Evolutionary conservation across 495 filamentous ascomycete species (phyloP), one percentile per base, ranked within the genome.

Genomic region (Talaromyces adpressus): DNA sequence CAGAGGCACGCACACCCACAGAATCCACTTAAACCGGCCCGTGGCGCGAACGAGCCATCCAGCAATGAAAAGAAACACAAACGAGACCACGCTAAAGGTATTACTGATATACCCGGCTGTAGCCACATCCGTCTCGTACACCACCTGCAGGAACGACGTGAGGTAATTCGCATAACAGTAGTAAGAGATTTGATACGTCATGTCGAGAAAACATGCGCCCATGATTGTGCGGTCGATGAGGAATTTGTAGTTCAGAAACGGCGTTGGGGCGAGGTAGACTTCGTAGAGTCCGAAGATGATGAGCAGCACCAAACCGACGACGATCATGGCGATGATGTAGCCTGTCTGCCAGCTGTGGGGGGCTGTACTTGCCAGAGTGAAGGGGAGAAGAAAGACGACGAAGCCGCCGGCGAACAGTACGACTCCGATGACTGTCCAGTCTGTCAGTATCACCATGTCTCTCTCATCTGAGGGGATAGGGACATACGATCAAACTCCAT

Each of bases 111-210:
- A 83, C 12, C 79, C 79, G 0, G 87, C 76, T 20, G 87, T 41
- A 7, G 74, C 72, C 62, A 89, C 65, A 62, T 63, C 76, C 4
- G 88, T 73, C 7, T 72, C 73, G 66, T 84, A 78, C 57, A 91
- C 89, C 14, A 88, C 88, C 72, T 88, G 86, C 3, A 91, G 76
- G 30, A 83, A 89, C 29, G 84, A 88, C 52, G 69, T 72, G 75
- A 87, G 87, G 69, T 80, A 86, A 59, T 72, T 73, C 67, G 83
- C 75, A 82, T 84, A 88, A 69, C 78, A 81, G 1, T 25, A 63
- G 63, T 65, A 68, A 45, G 78, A 81, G 65, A 87, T 69, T 85
- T 39, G 85, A 23, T 87, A 71, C 7, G 72, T 72, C n/a, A 72
- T 72, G 23, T 80, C 72, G 4, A 88, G 67, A 25, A 86, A 62